Evolutionary conservation across 2,329 filamentous ascomycete species (phyloP), one percentile per base, ranked within the genome.

Genomic region (Diplodia mutila): DNA sequence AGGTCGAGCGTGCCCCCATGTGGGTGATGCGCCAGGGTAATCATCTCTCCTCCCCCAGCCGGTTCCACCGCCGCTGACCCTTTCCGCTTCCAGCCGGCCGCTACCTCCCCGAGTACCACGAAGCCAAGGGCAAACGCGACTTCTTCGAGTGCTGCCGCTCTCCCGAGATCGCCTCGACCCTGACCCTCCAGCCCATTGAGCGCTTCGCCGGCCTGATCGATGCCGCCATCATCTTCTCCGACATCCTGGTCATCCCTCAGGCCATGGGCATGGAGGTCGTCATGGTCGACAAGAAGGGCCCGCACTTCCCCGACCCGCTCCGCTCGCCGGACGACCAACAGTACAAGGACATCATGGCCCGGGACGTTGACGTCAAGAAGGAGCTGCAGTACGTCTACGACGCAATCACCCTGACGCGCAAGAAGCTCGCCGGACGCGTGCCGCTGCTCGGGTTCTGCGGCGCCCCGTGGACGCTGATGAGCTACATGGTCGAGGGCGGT

Each of bases 11-110:
- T 71, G 91, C 95, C 69, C 95, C 95, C 68, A 92, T 96, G 85
- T 99, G 95, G 95, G 93, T 99, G 78, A 99, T 99, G 95, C 91
- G 95, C 81, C 95, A 99, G 89, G 93, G 93, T 94, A 84, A 79
- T 80, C 73, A 64, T 11, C 27, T 32, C 51, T 23, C 6, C 1
- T 14, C 8, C 23, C 9, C 25, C 23, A 8, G 12, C 14, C 51
- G 7, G 27, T 4, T 21, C 11, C 23, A 21, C 55, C 48, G 25
- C 37, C 46, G 49, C 53, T 66, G 46, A 48, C 21, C 16, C 70
- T 65, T 52, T 21, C 46, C 69, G 67, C 52, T 69, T 67, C 66
- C 72, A 97, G 95, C 95, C 76, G 95, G 95, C 69, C 91, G 95
- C 74, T 99, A 99, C 79, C 91, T 99, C 25, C 95, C 94, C 70